Percentiles rank a stretch among this genome's conserved stretches.
Conservation (phyloP, 139 green algal species). For the Volvox reticuliferus region DNA sequence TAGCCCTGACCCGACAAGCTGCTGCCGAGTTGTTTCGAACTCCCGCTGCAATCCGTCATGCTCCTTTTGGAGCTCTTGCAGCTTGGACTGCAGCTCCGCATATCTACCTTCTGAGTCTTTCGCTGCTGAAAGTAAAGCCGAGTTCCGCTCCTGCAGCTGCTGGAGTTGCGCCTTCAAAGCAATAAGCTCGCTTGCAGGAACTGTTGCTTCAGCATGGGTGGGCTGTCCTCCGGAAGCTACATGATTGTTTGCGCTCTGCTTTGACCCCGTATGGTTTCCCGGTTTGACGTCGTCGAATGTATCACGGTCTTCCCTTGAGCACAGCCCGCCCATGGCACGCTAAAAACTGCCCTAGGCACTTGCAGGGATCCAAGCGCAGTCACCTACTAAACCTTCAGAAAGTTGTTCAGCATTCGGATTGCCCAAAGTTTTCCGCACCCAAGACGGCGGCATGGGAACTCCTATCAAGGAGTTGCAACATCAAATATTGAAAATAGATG, state of each 20-base stretch:
- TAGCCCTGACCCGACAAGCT: background rate
- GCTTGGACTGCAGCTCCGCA: constrained; percentile 9
- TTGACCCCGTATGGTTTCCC: constrained; percentile 8
- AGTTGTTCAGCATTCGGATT: background rate
- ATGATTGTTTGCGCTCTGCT: constrained; percentile 23
- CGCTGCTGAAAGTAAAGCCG: constrained; percentile 1
- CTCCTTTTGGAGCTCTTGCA: background rate
- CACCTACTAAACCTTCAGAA: constrained; percentile 2
- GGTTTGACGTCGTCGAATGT: constrained; percentile 31
- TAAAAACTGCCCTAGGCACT: constrained; percentile 13
- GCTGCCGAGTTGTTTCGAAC: background rate
- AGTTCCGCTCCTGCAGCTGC: constrained; percentile 29
- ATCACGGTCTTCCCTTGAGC: constrained; percentile 7
- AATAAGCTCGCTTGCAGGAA: background rate
- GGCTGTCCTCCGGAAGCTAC: constrained; percentile 20
- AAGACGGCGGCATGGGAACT: background rate
- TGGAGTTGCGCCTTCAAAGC: constrained; percentile 34
- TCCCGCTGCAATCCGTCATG: constrained; percentile 17
- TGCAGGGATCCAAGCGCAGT: background rate
- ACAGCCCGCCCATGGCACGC: constrained; percentile 29
- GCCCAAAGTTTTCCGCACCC: background rate
- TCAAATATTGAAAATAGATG: background rate
- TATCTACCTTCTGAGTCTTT: constrained; percentile 1
- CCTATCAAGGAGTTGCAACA: background rate
- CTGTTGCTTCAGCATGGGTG: constrained; percentile 4